Conservation (phyloP, 192 early-diverging fungal genomes). For the Coemansia asiatica region DNA sequence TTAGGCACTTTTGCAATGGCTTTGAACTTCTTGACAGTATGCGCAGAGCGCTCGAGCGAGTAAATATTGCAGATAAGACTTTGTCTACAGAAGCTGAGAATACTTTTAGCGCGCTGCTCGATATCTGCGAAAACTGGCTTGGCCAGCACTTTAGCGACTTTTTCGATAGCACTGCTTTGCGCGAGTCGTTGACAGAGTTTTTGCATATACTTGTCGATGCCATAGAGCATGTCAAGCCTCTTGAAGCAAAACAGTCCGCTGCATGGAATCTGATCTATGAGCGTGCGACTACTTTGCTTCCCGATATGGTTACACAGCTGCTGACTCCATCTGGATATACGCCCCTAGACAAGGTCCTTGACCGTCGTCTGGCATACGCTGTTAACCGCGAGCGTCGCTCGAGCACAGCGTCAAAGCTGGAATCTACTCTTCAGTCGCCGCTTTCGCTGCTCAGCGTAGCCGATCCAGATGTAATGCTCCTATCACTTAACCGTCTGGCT, state of each 20-base stretch:
- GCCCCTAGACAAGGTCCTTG: conserved; percentile 31
- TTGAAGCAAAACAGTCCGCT: conserved; percentile 3
- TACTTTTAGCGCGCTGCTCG: conserved; percentile 45
- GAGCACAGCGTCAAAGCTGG: conserved; percentile 22
- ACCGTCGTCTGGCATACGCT: conserved; percentile 33
- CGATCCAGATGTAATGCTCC: conserved; percentile 28
- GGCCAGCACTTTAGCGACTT: conserved; percentile 63
- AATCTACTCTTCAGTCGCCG: conserved; percentile 22
- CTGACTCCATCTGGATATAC: conserved; percentile 38
- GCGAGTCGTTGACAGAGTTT: conserved; percentile 53
- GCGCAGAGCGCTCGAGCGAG: conserved; percentile 21
- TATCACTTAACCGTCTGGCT: conserved; percentile 47
- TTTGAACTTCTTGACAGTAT: conserved; percentile 43
- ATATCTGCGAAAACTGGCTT: conserved; percentile 66
- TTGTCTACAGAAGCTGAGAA: conserved; percentile 15
- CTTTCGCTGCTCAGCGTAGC: conserved; percentile 39
- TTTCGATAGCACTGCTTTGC: conserved; percentile 59
- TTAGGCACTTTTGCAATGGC: conserved; percentile 62
- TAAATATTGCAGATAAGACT: conserved; percentile 33
- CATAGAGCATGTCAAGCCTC: conserved; percentile 3
- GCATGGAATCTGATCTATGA: conserved; percentile 16
- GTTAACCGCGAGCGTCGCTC: conserved; percentile 34
- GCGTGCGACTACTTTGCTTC: conserved; percentile 19
- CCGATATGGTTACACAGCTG: conserved; percentile 33
- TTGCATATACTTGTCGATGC: conserved; percentile 17